Evolutionary conservation across 495 filamentous ascomycete genomes (phyloP).

Genomic region (Aspergillus bridgeri): DNA sequence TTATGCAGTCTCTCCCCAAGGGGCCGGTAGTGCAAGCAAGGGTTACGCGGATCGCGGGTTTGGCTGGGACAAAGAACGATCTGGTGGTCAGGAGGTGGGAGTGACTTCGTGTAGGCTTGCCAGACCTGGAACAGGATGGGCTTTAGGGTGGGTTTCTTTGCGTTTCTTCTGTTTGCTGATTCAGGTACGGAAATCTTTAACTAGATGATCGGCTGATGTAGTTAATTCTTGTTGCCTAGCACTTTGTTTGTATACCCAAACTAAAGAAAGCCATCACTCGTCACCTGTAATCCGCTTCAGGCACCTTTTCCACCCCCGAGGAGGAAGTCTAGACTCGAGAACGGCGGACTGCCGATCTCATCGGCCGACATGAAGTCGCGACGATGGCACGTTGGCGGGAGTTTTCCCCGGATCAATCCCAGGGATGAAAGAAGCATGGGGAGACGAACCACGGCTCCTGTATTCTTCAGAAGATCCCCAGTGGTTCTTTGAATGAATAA

Average conservation of each 20-base stretch:
- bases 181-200: background rate
- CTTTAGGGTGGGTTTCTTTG: background rate
- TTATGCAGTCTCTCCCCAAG: conserved; percentile 13
- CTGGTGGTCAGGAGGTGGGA: conserved; percentile 3
- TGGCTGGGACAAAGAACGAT: conserved; percentile 13
- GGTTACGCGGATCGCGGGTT: conserved; percentile 18
- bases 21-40: conserved; percentile 18
- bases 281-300: too few relatives aligned
- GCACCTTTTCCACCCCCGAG: too few relatives aligned
- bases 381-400: conserved; percentile 3
- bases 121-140: background rate
- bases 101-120: too few relatives aligned
- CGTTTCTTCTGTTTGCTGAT: background rate
- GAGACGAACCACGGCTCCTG: background rate
- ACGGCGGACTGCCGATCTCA: background rate
- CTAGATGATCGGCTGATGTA: background rate
- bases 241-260: background rate
- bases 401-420: conserved; percentile 3
- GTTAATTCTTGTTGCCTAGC: background rate
- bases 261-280: too few relatives aligned
- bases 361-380: background rate
- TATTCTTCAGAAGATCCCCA: background rate
- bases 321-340: background rate
- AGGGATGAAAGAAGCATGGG: background rate
- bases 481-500: background rate